Conservation (phyloP, 768 basidiomycete genomes). For the Lactifluus subvellereus region DNA sequence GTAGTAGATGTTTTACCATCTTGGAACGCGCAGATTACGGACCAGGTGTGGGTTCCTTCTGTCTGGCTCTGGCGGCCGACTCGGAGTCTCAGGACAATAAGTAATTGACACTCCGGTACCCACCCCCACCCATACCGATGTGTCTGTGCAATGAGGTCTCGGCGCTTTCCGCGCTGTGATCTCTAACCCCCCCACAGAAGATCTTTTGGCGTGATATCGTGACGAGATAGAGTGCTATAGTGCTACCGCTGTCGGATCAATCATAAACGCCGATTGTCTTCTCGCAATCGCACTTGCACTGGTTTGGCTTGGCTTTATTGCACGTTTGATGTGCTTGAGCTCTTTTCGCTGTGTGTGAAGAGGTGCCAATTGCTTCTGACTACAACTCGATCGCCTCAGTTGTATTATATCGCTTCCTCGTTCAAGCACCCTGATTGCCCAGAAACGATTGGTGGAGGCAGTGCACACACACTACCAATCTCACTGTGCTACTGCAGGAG, state of each 20-base stretch:
- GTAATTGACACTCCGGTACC: too few species aligned
- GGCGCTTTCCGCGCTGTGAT: conserved; percentile 1
- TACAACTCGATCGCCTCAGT: neutral
- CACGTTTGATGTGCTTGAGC: neutral
- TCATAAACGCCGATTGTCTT: neutral
- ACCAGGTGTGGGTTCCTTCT: too few species aligned
- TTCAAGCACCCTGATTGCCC: neutral
- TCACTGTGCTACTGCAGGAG: neutral
- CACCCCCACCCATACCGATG: neutral
- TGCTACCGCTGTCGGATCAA: neutral
- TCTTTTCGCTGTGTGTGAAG: conserved; percentile 16
- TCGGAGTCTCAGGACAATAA: too few species aligned
- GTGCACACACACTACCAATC: neutral
- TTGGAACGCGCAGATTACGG: too few species aligned
- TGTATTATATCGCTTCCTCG: neutral
- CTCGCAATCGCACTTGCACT: neutral
- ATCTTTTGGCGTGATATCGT: conserved; percentile 2
- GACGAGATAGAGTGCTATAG: neutral
- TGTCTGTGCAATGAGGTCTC: conserved; percentile 3
- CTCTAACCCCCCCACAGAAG: neutral
- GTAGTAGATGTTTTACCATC: too few species aligned
- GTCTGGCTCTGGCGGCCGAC: too few species aligned
- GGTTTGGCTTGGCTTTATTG: neutral
- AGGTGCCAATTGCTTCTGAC: neutral
- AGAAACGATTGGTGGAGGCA: neutral